A percentile compares a stretch with the other conserved stretches of the same genome.
Evolutionary conservation across 176 grass and related monocot species (phyloP).

Genomic region (Carex pumila): DNA sequence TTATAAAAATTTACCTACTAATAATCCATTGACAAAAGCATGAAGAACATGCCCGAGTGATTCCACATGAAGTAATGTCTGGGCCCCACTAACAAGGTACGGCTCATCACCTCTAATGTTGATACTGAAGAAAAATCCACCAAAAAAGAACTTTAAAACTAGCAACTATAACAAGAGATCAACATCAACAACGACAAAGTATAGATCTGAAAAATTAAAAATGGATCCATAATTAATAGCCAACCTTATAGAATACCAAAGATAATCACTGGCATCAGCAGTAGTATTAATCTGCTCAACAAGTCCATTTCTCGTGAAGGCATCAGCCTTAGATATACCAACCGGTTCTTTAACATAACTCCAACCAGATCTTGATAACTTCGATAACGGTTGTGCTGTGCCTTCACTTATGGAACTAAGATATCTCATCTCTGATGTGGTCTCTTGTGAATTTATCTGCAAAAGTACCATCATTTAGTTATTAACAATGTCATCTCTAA

Average conservation of each 20-base stretch:
- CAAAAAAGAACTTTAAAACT: not conserved
- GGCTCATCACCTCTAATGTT: constrained; percentile 49
- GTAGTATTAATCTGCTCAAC: constrained; percentile 98
- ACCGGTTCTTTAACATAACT: constrained; percentile 71
- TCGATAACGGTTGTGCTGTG: constrained; percentile 32
- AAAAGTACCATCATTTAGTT: not conserved
- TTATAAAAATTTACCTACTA: constrained; percentile 42
- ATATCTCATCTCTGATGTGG: constrained; percentile 44
- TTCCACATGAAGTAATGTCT: constrained; percentile 64
- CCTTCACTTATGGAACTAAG: constrained; percentile 34
- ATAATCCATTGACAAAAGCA: constrained; percentile 67
- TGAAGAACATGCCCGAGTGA: constrained; percentile 92
- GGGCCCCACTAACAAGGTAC: constrained; percentile 59
- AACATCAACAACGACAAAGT: not conserved
- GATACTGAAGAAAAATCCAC: constrained; percentile 36
- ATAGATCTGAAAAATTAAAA: not conserved
- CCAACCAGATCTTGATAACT: constrained; percentile 47
- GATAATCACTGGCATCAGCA: constrained; percentile 93
- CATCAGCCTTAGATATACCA: constrained; percentile 75
- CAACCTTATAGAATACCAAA: constrained; percentile 95
- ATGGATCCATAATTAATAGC: not conserved
- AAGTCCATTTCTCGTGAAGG: constrained; percentile 58
- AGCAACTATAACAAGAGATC: not conserved
- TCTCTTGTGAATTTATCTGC: constrained; percentile 44
- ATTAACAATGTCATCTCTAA: not conserved